Evolutionary conservation across 2,329 filamentous ascomycete genomes (phyloP), one percentile per base, ranked within the genome.

Genomic region (Chrysoporthe puriensis): DNA sequence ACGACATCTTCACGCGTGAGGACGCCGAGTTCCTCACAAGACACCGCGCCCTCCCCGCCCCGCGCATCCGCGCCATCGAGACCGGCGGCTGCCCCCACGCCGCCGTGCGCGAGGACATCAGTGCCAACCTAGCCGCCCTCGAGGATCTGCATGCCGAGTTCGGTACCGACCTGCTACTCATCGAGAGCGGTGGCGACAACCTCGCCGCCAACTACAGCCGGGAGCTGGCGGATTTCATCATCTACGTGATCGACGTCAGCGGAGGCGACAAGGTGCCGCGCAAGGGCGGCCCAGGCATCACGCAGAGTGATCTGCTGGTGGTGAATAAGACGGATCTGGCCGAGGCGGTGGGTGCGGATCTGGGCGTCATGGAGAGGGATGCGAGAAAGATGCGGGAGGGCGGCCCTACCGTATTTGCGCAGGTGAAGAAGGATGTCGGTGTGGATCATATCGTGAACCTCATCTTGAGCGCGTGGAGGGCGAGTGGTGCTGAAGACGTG

Each of bases 251-350:
- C 74, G 96, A 99, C 79, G 96, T 99, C 21, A 92, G 90, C 66
- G 96, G 96, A 32, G 96, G 96, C 14, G 96, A 99, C 80, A 99
- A 99, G 86, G 91, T 99, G 62, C 96, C 96, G 0, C 83, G 96
- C 40, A 99, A 99, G 82, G 96, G 96, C 40, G 96, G 96, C 0
- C 96, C 96, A 0, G 96, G 96, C 1, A 99, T 99, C 77, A 99
- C 96, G 5, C 95, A 97, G 82, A 96, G 92, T 74, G 96, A 99
- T 76, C 78, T 99, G 78, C 80, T 99, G 71, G 87, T 99, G 26
- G 93, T 99, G 63, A 99, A 99, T 81, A 99, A 99, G 88, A 97
- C 94, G 57, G 96, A 99, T 81, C 79, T 99, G 72, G 94, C 96
- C 0, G 91, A 94, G 80, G 88, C 92, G 6, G 90, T 99, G 34